phyloP scores from a whole-genome alignment of 1,284 basidiomycete genomes.

The Pholiota adiposa region DNA sequence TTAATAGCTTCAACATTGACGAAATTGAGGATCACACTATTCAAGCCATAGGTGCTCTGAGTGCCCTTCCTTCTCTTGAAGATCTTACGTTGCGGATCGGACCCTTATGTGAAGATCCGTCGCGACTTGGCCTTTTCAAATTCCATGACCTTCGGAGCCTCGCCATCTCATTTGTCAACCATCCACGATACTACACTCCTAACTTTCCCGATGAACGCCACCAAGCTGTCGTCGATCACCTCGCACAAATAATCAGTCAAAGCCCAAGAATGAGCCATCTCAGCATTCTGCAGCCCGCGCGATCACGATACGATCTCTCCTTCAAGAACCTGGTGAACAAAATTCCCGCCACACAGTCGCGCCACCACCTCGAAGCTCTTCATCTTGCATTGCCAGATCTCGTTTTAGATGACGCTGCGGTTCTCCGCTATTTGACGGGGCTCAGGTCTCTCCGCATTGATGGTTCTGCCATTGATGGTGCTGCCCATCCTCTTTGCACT shows the following conservation, averaged over 20 bases:
- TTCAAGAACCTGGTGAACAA: background rate
- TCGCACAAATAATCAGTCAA: background rate
- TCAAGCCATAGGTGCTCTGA: too few relatives aligned
- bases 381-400: background rate
- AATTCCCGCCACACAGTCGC: background rate
- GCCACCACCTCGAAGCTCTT: background rate
- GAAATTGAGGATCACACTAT: too few relatives aligned
- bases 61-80: too few relatives aligned
- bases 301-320: background rate
- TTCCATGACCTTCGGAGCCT: background rate
- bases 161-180: background rate
- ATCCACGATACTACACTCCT: background rate
- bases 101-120: too few relatives aligned
- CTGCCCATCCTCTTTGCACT: background rate
- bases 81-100: too few relatives aligned
- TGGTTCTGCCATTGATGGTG: constrained; percentile 6
- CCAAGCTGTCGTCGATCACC: background rate
- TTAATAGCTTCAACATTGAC: background rate
- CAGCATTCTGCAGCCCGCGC: background rate
- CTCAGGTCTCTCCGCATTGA: background rate
- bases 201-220: background rate
- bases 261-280: background rate
- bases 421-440: background rate
- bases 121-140: background rate
- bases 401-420: background rate